phyloP scores from a whole-genome alignment of 116 monocot genomes.

The Phalaenopsis hybrid region DNA sequence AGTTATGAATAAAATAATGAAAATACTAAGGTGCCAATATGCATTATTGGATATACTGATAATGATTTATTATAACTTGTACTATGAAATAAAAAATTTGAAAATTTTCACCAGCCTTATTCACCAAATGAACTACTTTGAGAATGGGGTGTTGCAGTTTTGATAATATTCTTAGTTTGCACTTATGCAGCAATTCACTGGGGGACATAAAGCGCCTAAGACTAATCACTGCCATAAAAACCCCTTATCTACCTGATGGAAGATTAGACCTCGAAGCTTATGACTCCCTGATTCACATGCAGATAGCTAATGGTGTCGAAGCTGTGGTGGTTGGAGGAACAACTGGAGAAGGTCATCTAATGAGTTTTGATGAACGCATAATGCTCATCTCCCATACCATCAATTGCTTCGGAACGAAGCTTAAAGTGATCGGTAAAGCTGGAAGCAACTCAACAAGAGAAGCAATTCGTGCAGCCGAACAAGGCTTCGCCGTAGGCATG shows the following conservation, averaged over 20 bases:
- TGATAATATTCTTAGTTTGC: not conserved
- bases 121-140: not conserved
- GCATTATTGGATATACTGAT: too few relatives aligned
- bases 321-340: slow-evolving; percentile 94
- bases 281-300: slow-evolving; percentile 63
- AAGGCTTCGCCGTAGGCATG: slow-evolving; percentile 96
- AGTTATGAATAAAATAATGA: too few relatives aligned
- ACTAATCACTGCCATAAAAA: slow-evolving; percentile 79
- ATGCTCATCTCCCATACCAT: slow-evolving; percentile 87
- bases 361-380: slow-evolving; percentile 95
- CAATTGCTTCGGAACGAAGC: slow-evolving; percentile 61
- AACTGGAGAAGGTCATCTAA: slow-evolving; percentile 85
- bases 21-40: too few relatives aligned
- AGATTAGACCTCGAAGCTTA: slow-evolving; percentile 88
- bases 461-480: slow-evolving; percentile 74
- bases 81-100: too few relatives aligned
- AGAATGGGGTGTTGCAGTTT: not conserved
- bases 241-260: slow-evolving; percentile 85
- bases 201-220: slow-evolving; percentile 68
- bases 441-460: slow-evolving; percentile 92
- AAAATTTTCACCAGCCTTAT: not conserved
- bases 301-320: slow-evolving; percentile 68
- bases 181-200: slow-evolving; percentile 41
- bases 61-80: too few relatives aligned
- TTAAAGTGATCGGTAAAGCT: slow-evolving; percentile 81